Conservation (phyloP, 2,329 filamentous ascomycete species). For the Hypoxylon sp. region DNA sequence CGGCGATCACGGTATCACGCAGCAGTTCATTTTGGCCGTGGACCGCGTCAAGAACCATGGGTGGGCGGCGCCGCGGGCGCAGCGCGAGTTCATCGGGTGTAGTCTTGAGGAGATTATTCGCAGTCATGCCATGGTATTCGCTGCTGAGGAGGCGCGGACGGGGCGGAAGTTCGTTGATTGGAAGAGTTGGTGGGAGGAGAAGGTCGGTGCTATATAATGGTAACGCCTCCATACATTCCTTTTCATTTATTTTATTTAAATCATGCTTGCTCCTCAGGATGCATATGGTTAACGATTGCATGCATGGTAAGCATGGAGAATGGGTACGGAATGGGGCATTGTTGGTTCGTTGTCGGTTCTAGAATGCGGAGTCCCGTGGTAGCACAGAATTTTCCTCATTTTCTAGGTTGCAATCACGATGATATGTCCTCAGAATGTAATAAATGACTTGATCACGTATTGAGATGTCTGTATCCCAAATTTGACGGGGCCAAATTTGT, state of each 20-base stretch:
- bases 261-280: background rate
- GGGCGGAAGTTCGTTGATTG: slow-evolving; percentile 80
- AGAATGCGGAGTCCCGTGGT: background rate
- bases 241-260: background rate
- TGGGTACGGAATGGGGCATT: background rate
- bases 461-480: background rate
- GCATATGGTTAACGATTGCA: background rate
- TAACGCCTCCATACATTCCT: background rate
- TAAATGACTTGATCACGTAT: background rate
- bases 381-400: background rate
- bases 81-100: slow-evolving; percentile 83
- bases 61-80: slow-evolving; percentile 77
- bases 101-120: slow-evolving; percentile 88
- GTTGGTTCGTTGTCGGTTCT: background rate
- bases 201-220: slow-evolving; percentile 59
- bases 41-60: slow-evolving; percentile 81
- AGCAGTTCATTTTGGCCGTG: slow-evolving; percentile 87
- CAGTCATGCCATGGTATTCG: slow-evolving; percentile 94
- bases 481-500: background rate
- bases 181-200: slow-evolving; percentile 79
- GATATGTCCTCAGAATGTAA: slow-evolving; percentile 1
- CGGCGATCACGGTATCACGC: slow-evolving; percentile 83
- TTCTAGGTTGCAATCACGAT: background rate
- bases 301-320: background rate
- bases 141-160: slow-evolving; percentile 87